A percentile compares a stretch with the other conserved stretches of the same genome.
Evolutionary conservation across 495 filamentous ascomycete species (phyloP).

Genomic region (Penicillium cataractarum): DNA sequence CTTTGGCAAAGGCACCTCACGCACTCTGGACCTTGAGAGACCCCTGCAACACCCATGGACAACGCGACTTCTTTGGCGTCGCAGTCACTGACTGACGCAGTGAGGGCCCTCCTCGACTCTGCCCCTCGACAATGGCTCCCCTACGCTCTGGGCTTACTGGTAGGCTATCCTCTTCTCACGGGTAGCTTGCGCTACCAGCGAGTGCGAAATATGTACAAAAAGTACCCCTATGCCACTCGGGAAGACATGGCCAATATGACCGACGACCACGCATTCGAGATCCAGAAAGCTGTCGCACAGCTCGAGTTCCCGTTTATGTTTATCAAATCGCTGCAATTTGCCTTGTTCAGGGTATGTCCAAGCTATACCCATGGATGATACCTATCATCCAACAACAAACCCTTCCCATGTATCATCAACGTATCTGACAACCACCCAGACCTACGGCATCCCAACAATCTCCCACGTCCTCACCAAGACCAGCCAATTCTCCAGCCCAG

Average conservation of each 20-base stretch:
- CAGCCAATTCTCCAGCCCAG: constrained; percentile 56
- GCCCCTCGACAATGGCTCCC: constrained; percentile 27
- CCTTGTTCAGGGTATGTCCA: constrained; percentile 58
- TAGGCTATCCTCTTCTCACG: constrained; percentile 37
- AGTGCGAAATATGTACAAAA: constrained; percentile 46
- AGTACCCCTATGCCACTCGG: constrained; percentile 56
- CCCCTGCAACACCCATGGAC: constrained; percentile 23
- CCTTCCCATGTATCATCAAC: not conserved
- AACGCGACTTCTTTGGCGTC: constrained; percentile 5
- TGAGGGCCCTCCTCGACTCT: constrained; percentile 13
- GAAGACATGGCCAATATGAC: constrained; percentile 64
- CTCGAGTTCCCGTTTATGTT: constrained; percentile 63
- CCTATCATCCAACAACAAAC: too few species aligned
- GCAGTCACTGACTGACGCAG: constrained; percentile 9
- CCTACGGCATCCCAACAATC: constrained; percentile 69
- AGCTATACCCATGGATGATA: not conserved
- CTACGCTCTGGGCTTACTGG: constrained; percentile 27
- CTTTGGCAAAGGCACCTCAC: too few species aligned
- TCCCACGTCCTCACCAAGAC: constrained; percentile 60
- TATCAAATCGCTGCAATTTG: constrained; percentile 63
- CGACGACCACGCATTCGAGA: constrained; percentile 59
- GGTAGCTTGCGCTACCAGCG: constrained; percentile 53
- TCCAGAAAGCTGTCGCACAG: constrained; percentile 51
- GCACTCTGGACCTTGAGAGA: too few species aligned
- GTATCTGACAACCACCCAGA: constrained; percentile 37